Evolutionary conservation across 225 moss, liverwort and hornwort species (phyloP), one percentile per base, ranked within the genome.

Genomic region (Physcomitrium patens): DNA sequence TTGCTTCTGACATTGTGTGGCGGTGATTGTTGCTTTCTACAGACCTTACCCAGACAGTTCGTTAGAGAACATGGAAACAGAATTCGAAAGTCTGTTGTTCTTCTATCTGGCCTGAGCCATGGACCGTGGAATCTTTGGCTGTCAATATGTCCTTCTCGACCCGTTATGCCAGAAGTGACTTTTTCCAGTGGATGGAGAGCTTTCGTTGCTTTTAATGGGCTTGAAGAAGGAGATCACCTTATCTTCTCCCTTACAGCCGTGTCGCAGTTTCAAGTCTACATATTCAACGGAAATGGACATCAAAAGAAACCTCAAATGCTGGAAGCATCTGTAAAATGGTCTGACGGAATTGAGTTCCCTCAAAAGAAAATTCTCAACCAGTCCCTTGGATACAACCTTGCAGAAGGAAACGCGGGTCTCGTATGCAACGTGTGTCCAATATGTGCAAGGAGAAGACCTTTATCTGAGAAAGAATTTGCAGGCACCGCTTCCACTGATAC

Each of bases 211-310:
- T 16, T 22, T 27, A 60, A 82, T 48, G 82, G 17, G 53, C 82
- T 82, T 64, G 48, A 74, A 16, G n/a, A 74, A 75, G 75, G 61
- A n/a, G 82, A 82, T 57, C 37, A 66, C 5, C 60, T 82, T 9
- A 41, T 82, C 4, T 75, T 82, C 78, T 82, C 82, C 41, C 78
- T 82, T 41, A 82, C 78, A 9, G 70, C 78, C 53, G 61, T 75
- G 71, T 78, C 82, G 28, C 75, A 67, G 61, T 82, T 82, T 53
- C 78, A 78, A 60, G 78, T 82, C 48, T 82, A 82, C 55, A 5
- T 60, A 55, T 82, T 82, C 52, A 37, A 78, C 17, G 12, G 18
- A 12, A 15, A 24, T 31, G 78, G 82, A 23, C 9, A 70, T 19
- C 44, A 74, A 11, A 82, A 82, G 60, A 70, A 59, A 54, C 74